Evolutionary conservation across 2,329 filamentous ascomycete species (phyloP).

Genomic region (Botrytis porri): DNA sequence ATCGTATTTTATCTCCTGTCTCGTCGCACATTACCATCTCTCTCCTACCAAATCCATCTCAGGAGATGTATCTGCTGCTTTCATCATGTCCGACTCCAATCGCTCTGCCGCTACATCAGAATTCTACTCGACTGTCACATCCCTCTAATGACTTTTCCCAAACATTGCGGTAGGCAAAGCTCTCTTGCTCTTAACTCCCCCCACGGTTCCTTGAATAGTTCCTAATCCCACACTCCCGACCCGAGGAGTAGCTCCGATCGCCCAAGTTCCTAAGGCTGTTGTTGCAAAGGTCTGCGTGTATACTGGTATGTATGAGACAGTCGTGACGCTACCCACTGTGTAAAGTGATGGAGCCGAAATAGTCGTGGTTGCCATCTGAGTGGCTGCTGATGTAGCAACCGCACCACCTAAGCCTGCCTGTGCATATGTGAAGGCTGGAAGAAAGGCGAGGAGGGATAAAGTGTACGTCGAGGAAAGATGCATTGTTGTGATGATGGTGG

Average conservation of each 20-base stretch:
- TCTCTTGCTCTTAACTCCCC: conserved; percentile 20
- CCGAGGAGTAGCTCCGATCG: conserved; percentile 30
- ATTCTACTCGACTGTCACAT: no score
- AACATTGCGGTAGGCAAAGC: background rate
- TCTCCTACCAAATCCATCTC: background rate
- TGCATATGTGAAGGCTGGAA: conserved; percentile 5
- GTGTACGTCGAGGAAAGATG: background rate
- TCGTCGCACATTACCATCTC: background rate
- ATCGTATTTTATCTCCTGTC: background rate
- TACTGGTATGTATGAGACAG: background rate
- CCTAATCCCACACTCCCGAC: conserved; percentile 34
- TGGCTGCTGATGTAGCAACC: background rate
- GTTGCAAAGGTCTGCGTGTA: conserved; percentile 36
- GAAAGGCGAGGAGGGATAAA: background rate
- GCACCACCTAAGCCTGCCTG: conserved; percentile 15
- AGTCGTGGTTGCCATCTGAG: conserved; percentile 8
- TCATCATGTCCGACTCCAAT: background rate
- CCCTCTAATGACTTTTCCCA: background rate
- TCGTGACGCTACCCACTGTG: background rate
- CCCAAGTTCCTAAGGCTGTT: conserved; percentile 35
- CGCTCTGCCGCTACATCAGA: no score
- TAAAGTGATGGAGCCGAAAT: background rate
- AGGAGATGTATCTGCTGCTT: background rate
- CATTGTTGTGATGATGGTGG: background rate
- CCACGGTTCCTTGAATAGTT: conserved; percentile 27